Base-by-base conservation (phyloP, 2,329 filamentous ascomycete genomes). In the Nemania diffusa region DNA sequence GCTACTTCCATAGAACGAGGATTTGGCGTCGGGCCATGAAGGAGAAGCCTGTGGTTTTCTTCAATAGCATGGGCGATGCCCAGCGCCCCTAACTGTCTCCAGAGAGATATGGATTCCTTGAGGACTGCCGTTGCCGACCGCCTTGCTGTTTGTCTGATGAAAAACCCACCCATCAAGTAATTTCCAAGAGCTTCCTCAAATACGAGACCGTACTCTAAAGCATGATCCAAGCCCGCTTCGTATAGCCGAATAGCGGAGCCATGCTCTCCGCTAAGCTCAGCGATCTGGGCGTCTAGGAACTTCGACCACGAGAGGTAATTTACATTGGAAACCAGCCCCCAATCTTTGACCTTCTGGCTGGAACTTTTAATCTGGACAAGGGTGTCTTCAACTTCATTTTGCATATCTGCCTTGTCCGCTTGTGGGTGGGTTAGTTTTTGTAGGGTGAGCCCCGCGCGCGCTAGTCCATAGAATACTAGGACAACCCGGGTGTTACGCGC, bases 111-210 rank as follows among this genome's bases (percentile, higher is more conserved):
- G 2, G 89, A 87, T 69, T 94, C 91, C 34, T 87, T 84, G 17
- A 94, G 80, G 0, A 90, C 86, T n/a, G 88, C 85, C 60, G 90
- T 86, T 27, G 92, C 92, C 40, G 91, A 90, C 68, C 92, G 82
- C 44, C 88, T 84, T 3, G 91, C 89, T 13, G 86, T 85, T 68
- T 86, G 84, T 15, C 91, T 84, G 60, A 92, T 82, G 68, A 93
- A 88, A 75, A 89, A 90, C 9, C 90, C 90, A 1, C 89, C 91
- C 81, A 94, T 91, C 32, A 94, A 82, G 75, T 92, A 92, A 74
- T 91, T 91, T 17, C 88, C 87, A 1, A 93, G 82, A 0, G 90
- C 92, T 76, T 94, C 91, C 67, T 94, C 92, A 57, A 93, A 86
- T 2, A 85, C 74, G 69, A 92, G 91, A 50, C 84, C 84, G 72